Conservation (phyloP, 1,139 yeast genomes). For the Scheffersomyces quercinus region DNA sequence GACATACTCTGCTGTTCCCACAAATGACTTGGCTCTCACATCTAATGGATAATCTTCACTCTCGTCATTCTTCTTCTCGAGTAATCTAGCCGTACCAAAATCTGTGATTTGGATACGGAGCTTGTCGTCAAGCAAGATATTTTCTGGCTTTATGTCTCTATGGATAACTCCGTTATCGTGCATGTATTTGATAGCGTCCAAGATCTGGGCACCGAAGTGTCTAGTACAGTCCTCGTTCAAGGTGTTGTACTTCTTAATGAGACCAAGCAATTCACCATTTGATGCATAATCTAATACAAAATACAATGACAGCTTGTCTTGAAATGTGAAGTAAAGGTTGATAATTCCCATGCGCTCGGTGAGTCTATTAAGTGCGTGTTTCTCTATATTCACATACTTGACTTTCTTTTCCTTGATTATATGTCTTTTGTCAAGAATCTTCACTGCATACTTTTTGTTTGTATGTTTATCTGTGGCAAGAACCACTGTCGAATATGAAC, state of each 20-base stretch:
- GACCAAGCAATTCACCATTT: constrained; percentile 83
- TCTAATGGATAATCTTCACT: constrained; percentile 46
- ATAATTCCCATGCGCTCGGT: constrained; percentile 77
- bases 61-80: constrained; percentile 44
- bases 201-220: constrained; percentile 65
- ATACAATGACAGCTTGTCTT: constrained; percentile 83
- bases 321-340: constrained; percentile 87
- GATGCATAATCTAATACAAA: constrained; percentile 93
- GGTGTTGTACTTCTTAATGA: constrained; percentile 76
- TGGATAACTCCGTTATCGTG: constrained; percentile 79
- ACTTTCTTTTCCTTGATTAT: constrained; percentile 93
- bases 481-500: constrained; percentile 92
- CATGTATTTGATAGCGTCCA: constrained; percentile 67
- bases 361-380: constrained; percentile 82
- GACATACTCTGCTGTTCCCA: constrained; percentile 83
- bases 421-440: constrained; percentile 88
- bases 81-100: constrained; percentile 74
- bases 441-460: constrained; percentile 80
- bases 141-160: constrained; percentile 79
- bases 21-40: constrained; percentile 67
- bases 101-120: constrained; percentile 74
- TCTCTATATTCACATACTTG: constrained; percentile 94
- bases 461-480: constrained; percentile 80
- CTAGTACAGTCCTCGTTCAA: constrained; percentile 76
- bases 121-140: constrained; percentile 63